A percentile compares a stretch with the other conserved stretches of the same genome.
Conservation (phyloP, 164 flowering plant species). For the Dillenia suffruticosa region DNA sequence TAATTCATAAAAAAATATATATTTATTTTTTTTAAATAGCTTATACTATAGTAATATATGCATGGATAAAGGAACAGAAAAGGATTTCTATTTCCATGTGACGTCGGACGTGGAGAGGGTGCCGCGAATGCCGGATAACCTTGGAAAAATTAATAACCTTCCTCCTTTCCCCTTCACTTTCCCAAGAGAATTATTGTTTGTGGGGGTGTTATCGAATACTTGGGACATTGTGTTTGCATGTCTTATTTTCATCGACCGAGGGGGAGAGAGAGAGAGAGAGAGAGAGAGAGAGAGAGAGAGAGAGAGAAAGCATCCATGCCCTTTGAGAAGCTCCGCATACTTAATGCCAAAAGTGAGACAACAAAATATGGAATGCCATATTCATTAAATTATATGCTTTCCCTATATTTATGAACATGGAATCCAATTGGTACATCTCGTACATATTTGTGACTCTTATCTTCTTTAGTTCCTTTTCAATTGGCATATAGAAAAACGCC, state of each 20-base stretch:
- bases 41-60: too few species aligned
- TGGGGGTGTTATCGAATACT: background rate
- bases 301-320: slow-evolving; percentile 2
- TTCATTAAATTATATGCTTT: background rate
- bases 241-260: background rate
- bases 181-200: too few species aligned
- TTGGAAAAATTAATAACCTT: background rate
- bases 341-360: slow-evolving; percentile 14
- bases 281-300: background rate
- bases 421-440: too few species aligned
- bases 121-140: slow-evolving; percentile 7
- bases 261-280: background rate
- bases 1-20: too few species aligned
- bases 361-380: background rate
- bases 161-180: background rate
- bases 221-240: background rate
- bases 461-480: too few species aligned
- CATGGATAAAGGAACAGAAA: too few species aligned
- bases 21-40: too few species aligned
- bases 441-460: too few species aligned
- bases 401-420: background rate
- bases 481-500: too few species aligned
- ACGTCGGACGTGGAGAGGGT: slow-evolving; percentile 7
- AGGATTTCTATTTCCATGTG: background rate
- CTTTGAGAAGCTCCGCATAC: slow-evolving; percentile 7